These are phyloP conservation scores for Xylaria sp. DNA, from an alignment of 2,329 filamentous ascomycete genomes.

Conservation along the genomic window DNA sequence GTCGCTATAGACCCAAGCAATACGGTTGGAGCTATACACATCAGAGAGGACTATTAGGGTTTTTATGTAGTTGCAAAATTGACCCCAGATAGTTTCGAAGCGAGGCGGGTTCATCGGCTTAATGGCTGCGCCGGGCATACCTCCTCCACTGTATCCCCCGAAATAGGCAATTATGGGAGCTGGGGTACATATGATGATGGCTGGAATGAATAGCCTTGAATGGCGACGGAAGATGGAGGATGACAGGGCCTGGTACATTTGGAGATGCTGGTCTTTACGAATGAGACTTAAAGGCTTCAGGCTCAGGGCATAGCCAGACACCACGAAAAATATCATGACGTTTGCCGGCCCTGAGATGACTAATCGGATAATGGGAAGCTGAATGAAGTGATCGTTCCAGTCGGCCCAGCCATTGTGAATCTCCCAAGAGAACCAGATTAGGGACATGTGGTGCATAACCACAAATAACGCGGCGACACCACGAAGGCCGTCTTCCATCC, in stretches of 20 bases:
- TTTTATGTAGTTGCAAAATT: slow-evolving; percentile 29
- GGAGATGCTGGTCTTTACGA: slow-evolving; percentile 28
- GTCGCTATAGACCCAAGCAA: slow-evolving; percentile 38
- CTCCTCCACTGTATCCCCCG: slow-evolving; percentile 24
- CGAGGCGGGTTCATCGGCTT: slow-evolving; percentile 26
- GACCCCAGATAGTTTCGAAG: slow-evolving; percentile 25
- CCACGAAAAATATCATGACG: slow-evolving; percentile 50
- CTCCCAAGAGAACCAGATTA: slow-evolving; percentile 40
- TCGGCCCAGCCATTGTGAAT: slow-evolving; percentile 38
- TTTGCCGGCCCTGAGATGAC: slow-evolving; percentile 44
- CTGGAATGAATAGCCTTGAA: slow-evolving; percentile 38
- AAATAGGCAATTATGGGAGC: slow-evolving; percentile 28
- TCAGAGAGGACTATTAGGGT: slow-evolving; percentile 26
- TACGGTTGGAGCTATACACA: slow-evolving; percentile 21
- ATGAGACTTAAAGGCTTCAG: slow-evolving; percentile 43
- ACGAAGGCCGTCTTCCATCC: slow-evolving; percentile 53
- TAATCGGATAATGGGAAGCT: slow-evolving; percentile 47
- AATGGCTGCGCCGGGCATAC: slow-evolving; percentile 31
- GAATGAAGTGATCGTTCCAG: slow-evolving; percentile 34
- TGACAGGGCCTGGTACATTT: slow-evolving; percentile 33
- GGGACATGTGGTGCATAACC: slow-evolving; percentile 53
- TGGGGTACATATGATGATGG: slow-evolving; percentile 30
- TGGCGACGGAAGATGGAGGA: slow-evolving; percentile 40
- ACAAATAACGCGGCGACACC: slow-evolving; percentile 62
- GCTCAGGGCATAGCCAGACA: slow-evolving; percentile 49